Evolutionary conservation across 495 filamentous ascomycete species (phyloP).

Genomic region (Penicillium riverlandense): DNA sequence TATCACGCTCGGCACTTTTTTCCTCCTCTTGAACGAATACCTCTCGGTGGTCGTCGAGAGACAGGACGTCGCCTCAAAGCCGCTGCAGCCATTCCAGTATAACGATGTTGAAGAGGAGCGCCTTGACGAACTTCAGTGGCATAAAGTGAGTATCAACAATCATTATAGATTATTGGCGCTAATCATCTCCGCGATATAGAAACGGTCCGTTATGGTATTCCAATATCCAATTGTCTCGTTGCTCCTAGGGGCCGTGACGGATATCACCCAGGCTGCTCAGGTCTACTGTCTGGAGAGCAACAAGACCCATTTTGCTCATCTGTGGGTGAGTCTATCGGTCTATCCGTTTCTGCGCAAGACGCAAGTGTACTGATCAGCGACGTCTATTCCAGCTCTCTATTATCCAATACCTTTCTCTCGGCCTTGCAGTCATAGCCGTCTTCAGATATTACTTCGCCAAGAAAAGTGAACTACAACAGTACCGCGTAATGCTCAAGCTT

Average conservation of each 20-base stretch:
- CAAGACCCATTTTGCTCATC: constrained; percentile 14
- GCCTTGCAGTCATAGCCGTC: constrained; percentile 11
- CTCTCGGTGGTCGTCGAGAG: constrained; percentile 2
- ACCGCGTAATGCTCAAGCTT: constrained; percentile 9
- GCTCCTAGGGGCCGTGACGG: constrained; percentile 10
- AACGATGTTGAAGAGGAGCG: too few relatives aligned
- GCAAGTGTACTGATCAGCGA: too few relatives aligned
- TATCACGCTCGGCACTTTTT: constrained; percentile 13
- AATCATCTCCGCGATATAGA: too few relatives aligned
- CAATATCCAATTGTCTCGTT: constrained; percentile 15
- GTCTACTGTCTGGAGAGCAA: constrained; percentile 12
- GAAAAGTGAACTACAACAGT: constrained; percentile 1
- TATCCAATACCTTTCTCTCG: constrained; percentile 2
- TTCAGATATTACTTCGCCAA: constrained; percentile 8
- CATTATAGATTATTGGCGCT: too few relatives aligned
- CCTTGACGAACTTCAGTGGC: too few relatives aligned
- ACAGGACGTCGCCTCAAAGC: not conserved
- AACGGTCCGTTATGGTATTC: not conserved
- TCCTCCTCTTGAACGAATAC: constrained; percentile 15
- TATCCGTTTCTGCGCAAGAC: not conserved
- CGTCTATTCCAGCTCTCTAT: too few relatives aligned
- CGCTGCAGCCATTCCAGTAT: too few relatives aligned
- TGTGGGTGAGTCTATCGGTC: constrained; percentile 8
- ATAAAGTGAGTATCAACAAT: too few relatives aligned
- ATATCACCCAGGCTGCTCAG: constrained; percentile 13